These are phyloP conservation scores for Zygosaccharomyces gambellarensis DNA, from an alignment of 805 yeast species.

Conservation along the genomic window DNA sequence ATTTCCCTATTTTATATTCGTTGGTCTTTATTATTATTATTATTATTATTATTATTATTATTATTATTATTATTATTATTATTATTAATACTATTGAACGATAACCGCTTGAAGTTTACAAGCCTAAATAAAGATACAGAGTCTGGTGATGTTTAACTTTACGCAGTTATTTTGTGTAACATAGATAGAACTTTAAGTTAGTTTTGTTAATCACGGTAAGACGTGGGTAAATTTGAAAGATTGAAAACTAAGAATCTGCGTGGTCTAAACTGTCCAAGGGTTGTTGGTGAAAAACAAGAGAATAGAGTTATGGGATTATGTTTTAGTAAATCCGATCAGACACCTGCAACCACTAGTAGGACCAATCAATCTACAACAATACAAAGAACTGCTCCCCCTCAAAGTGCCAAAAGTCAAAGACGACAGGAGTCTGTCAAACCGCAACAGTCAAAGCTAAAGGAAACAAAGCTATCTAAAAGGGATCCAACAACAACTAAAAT, in stretches of 20 bases:
- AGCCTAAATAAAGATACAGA: not conserved
- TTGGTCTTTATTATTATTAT: not conserved
- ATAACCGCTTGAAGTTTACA: not conserved
- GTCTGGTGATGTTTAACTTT: slow-evolving; percentile 1
- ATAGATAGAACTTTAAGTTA: slow-evolving; percentile 1
- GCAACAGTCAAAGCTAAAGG: not conserved
- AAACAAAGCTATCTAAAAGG: not conserved
- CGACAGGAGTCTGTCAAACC: not conserved
- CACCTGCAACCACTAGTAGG: not conserved
- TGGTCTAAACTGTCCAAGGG: not conserved
- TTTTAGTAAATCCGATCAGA: slow-evolving; percentile 21
- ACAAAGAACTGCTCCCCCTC: not conserved
- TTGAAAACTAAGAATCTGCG: too few relatives aligned
- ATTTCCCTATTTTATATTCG: not conserved
- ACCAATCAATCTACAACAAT: not conserved
- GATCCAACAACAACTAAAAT: not conserved
- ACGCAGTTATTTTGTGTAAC: slow-evolving; percentile 1
- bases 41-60: not conserved
- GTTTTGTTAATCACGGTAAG: not conserved
- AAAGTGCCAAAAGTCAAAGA: not conserved
- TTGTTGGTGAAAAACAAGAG: not conserved
- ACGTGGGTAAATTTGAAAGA: not conserved
- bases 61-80: not conserved
- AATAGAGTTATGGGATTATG: slow-evolving; percentile 26
- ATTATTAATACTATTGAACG: not conserved